Evolutionary conservation across 345 rosid species (phyloP).

Genomic region (Boechera retrofracta): DNA sequence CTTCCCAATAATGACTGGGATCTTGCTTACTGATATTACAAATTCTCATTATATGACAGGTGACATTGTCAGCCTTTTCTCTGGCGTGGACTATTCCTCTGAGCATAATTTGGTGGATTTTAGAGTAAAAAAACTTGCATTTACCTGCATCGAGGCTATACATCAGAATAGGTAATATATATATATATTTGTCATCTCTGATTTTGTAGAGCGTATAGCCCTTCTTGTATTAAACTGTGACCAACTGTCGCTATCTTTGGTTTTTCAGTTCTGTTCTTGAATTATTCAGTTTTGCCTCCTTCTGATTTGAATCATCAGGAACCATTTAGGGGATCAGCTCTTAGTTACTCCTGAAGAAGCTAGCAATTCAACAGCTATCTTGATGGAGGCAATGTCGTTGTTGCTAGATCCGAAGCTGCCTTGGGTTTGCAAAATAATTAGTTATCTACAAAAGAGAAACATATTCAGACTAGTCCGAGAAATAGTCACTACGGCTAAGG

Average conservation of each 20-base stretch:
- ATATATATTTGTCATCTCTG: constrained; percentile 3
- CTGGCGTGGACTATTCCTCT: constrained; percentile 58
- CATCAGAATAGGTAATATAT: constrained; percentile 74
- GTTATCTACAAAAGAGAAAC: constrained; percentile 65
- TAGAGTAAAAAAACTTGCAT: constrained; percentile 75
- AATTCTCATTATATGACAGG: constrained; percentile 60
- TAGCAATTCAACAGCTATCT: constrained; percentile 51
- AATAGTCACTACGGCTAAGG: constrained; percentile 67
- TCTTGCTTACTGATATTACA: constrained; percentile 32
- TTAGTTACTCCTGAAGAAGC: constrained; percentile 53
- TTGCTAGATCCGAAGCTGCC: constrained; percentile 85
- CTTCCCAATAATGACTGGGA: constrained; percentile 4
- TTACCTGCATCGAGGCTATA: constrained; percentile 75
- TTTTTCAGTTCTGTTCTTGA: constrained; percentile 27
- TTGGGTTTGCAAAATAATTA: constrained; percentile 81
- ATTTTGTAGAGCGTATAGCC: constrained; percentile 25
- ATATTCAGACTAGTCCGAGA: constrained; percentile 66
- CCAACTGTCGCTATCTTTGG: neutral
- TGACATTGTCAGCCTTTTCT: constrained; percentile 68
- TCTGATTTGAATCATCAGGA: constrained; percentile 52
- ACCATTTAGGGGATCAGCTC: constrained; percentile 64
- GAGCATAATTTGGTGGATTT: constrained; percentile 67
- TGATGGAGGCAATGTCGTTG: constrained; percentile 70
- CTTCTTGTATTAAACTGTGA: constrained; percentile 27
- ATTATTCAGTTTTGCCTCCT: constrained; percentile 39